Evolutionary conservation across 1,284 basidiomycete genomes (phyloP).

Genomic region (Filobasidium uniguttulatum): DNA sequence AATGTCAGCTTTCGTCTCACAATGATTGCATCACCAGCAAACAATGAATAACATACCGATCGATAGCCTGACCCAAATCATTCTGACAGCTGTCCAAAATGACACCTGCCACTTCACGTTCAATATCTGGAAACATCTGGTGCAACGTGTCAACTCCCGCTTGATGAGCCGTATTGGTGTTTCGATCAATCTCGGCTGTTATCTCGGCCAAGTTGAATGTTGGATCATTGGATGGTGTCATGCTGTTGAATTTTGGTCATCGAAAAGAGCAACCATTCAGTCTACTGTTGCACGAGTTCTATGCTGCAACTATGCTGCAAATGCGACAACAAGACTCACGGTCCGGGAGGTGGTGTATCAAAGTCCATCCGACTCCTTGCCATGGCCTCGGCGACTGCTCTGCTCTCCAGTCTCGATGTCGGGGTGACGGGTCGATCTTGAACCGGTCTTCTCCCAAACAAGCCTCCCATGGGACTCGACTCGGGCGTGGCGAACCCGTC

Average conservation of each 20-base stretch:
- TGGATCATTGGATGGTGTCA: slow-evolving; percentile 34
- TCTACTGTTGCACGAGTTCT: too few species aligned
- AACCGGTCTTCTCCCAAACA: slow-evolving; percentile 1
- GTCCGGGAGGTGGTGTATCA: slow-evolving; percentile 8
- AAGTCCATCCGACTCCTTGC: slow-evolving; percentile 9
- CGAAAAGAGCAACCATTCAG: background rate
- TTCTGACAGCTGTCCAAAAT: slow-evolving; percentile 77
- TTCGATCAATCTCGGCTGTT: slow-evolving; percentile 63
- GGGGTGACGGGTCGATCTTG: too few species aligned
- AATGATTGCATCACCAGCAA: background rate
- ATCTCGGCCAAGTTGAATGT: slow-evolving; percentile 54
- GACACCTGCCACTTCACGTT: slow-evolving; percentile 66
- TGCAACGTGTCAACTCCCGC: slow-evolving; percentile 56
- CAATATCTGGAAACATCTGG: slow-evolving; percentile 73
- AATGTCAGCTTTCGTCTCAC: too few species aligned
- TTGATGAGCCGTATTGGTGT: slow-evolving; percentile 51
- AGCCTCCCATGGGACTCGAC: background rate
- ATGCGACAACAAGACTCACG: slow-evolving; percentile 1
- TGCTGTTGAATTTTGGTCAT: slow-evolving; percentile 24
- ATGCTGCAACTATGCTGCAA: background rate
- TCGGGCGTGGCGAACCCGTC: too few species aligned
- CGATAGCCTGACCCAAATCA: slow-evolving; percentile 77
- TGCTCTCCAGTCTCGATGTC: too few species aligned
- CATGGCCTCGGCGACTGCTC: too few species aligned
- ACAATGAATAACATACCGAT: slow-evolving; percentile 32